phyloP scores from a whole-genome alignment of 192 early-diverging fungal species.

The Dissophora ornata region DNA sequence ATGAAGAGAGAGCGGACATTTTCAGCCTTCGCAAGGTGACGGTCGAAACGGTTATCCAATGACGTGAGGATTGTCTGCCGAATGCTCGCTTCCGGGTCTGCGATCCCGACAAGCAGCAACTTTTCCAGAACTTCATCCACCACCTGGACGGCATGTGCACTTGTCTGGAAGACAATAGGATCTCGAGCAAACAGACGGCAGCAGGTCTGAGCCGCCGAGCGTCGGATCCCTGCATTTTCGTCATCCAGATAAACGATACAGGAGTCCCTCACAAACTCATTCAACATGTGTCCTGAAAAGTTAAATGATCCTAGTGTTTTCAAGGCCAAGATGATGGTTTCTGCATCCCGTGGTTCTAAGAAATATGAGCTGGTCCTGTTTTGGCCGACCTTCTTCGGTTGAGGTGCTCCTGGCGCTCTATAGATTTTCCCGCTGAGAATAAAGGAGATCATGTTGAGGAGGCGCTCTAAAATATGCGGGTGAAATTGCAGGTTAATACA shows the following conservation, averaged over 20 bases:
- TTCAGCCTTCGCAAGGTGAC: slow-evolving; percentile 89
- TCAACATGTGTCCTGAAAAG: slow-evolving; percentile 83
- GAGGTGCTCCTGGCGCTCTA: slow-evolving; percentile 74
- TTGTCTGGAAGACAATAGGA: slow-evolving; percentile 81
- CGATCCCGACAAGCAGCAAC: slow-evolving; percentile 87
- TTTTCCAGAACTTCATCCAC: slow-evolving; percentile 89
- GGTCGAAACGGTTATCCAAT: slow-evolving; percentile 86
- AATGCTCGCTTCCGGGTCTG: slow-evolving; percentile 82
- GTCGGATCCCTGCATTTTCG: slow-evolving; percentile 80
- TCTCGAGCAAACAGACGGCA: slow-evolving; percentile 84
- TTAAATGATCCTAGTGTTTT: slow-evolving; percentile 87
- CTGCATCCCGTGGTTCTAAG: slow-evolving; percentile 70
- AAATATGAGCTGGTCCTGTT: slow-evolving; percentile 23
- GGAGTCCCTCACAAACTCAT: slow-evolving; percentile 88
- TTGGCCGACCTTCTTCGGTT: slow-evolving; percentile 25
- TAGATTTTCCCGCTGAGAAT: slow-evolving; percentile 83
- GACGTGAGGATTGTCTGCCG: slow-evolving; percentile 81
- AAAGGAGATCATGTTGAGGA: slow-evolving; percentile 90
- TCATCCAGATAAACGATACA: slow-evolving; percentile 85
- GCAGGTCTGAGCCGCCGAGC: slow-evolving; percentile 86
- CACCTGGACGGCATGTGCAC: slow-evolving; percentile 80
- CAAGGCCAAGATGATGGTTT: slow-evolving; percentile 83
- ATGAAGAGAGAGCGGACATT: slow-evolving; percentile 89
- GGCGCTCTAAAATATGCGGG: no score
- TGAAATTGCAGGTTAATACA: no score